phyloP scores from a whole-genome alignment of 768 basidiomycete species.

The Tylopilus sp. region DNA sequence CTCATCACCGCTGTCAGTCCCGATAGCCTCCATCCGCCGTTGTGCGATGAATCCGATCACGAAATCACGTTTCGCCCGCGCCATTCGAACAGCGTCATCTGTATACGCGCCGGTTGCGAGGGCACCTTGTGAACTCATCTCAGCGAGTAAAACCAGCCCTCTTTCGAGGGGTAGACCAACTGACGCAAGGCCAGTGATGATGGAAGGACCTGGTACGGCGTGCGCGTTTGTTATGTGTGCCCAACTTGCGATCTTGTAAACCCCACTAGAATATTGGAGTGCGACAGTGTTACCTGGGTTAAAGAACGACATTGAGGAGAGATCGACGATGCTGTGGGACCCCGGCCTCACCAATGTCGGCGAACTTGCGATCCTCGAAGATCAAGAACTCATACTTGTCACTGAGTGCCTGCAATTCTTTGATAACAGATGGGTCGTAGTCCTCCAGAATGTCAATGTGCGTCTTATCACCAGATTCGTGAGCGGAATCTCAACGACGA shows the following conservation, averaged over 20 bases:
- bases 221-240: slow-evolving; percentile 98
- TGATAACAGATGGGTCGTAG: slow-evolving; percentile 71
- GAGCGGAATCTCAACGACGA: slow-evolving; percentile 16
- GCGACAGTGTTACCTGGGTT: slow-evolving; percentile 88
- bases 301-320: neutral
- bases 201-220: slow-evolving; percentile 91
- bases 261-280: slow-evolving; percentile 89
- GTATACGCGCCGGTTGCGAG: slow-evolving; percentile 85
- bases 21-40: slow-evolving; percentile 68
- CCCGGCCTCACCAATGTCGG: slow-evolving; percentile 92
- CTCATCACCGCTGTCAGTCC: slow-evolving; percentile 42
- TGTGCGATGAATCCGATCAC: slow-evolving; percentile 98
- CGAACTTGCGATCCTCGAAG: slow-evolving; percentile 98
- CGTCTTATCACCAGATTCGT: slow-evolving; percentile 56
- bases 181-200: slow-evolving; percentile 84
- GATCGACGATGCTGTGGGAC: neutral
- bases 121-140: slow-evolving; percentile 92
- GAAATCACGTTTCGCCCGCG: slow-evolving; percentile 74
- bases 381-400: slow-evolving; percentile 88
- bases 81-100: slow-evolving; percentile 81
- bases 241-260: slow-evolving; percentile 94
- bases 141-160: slow-evolving; percentile 87
- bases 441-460: slow-evolving; percentile 96
- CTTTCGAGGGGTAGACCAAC: slow-evolving; percentile 80
- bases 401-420: slow-evolving; percentile 66